Evolutionary conservation across 352 stramenopile genomes (phyloP).

Genomic region (Phytopythium kandeliae): DNA sequence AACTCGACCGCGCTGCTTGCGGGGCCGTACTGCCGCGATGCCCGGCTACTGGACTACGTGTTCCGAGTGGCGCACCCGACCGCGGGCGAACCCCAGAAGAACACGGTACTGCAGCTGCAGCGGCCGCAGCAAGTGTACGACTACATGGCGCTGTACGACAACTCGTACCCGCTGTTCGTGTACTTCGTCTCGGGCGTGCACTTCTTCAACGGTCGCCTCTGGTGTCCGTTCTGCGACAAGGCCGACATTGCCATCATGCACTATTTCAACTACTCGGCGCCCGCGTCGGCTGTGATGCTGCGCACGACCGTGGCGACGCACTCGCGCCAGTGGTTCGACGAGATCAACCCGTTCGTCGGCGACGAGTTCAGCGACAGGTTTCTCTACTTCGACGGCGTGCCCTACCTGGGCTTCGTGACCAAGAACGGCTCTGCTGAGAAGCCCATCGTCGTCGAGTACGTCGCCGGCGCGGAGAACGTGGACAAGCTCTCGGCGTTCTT

Average conservation of each 20-base stretch:
- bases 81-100: conserved; percentile 28
- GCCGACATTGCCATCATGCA: conserved; percentile 64
- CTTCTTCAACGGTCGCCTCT: conserved; percentile 71
- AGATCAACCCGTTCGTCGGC: conserved; percentile 65
- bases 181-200: conserved; percentile 74
- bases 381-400: conserved; percentile 50
- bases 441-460: conserved; percentile 37
- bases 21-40: conserved; percentile 60
- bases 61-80: conserved; percentile 48
- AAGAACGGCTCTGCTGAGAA: conserved; percentile 35
- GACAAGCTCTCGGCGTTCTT: conserved; percentile 40
- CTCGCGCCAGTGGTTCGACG: conserved; percentile 63
- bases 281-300: conserved; percentile 45
- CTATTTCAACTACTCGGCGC: conserved; percentile 73
- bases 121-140: conserved; percentile 33
- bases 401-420: conserved; percentile 50
- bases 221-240: conserved; percentile 78
- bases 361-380: conserved; percentile 51
- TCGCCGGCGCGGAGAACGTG: conserved; percentile 35
- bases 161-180: conserved; percentile 67
- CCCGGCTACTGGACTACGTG: conserved; percentile 59
- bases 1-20: conserved; percentile 67
- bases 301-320: conserved; percentile 53
- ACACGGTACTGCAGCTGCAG: conserved; percentile 45
- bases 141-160: conserved; percentile 54